Base-by-base conservation (phyloP, 2,329 filamentous ascomycete genomes). In the Venturia asperata region DNA sequence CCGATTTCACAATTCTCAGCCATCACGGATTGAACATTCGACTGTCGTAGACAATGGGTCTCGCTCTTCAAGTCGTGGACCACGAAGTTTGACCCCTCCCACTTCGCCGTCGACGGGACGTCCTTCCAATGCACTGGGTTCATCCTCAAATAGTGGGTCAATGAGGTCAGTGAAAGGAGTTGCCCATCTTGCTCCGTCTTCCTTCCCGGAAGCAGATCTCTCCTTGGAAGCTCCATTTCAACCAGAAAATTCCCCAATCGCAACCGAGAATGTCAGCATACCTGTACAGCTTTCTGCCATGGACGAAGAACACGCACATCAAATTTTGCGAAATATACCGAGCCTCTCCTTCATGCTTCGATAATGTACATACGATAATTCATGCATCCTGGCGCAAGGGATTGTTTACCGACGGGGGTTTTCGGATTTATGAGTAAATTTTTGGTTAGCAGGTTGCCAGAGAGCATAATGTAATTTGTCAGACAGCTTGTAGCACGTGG, bases 301-400 rank as follows among this genome's bases (percentile, higher is more conserved):
- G 21, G 63, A 64, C 27, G 49, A 64, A 39, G 52, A 64, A 47
- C n/a, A 15, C 4, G 63, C 52, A 19, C 45, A 42, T 30, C 10
- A 24, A 15, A 56, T 64, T 39, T n/a, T 64, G 19, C 45, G 63
- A 17, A 30, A 37, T 9, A 27, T 64, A 19, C 49, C 63, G 5
- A 24, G 60, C 41, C 63, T 64, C 17, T 64, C 63, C 24, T 64
- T 37, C 42, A 64, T 64, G 63, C 45, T 64, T 39, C 24, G 42
- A 39, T 63, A 52, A 39, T 34, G 61, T 43, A 27, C 27, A 61
- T 43, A 58, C 15, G 52, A 58, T 7, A 27, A 37, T 1, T 5
- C 52, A 37, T 37, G 30, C 24, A 58, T 15, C 30, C 52, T n/a
- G 52, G 52, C 17, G 27, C 30, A 15, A n/a, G 52, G 27, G 37